Conservation (phyloP, 306 rosid species). For the Corylus heterophylla region DNA sequence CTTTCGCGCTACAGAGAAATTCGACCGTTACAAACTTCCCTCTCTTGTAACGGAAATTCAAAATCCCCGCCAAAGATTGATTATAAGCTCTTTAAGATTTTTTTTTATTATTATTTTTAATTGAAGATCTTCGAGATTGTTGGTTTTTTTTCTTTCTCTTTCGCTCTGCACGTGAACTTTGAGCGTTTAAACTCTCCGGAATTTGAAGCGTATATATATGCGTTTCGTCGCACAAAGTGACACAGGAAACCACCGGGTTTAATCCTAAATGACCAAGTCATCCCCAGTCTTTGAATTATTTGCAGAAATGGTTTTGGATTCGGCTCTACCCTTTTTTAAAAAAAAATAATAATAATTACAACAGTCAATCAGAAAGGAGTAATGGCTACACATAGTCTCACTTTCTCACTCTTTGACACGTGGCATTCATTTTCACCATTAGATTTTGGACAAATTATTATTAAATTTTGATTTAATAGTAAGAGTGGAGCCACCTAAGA, state of each 20-base stretch:
- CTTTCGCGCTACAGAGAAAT: background rate
- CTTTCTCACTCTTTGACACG: no score
- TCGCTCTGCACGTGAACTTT: background rate
- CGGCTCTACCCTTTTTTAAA: no score
- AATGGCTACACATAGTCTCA: no score
- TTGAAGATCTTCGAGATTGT: background rate
- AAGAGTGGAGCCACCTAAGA: no score
- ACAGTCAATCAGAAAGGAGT: no score
- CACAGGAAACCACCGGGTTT: background rate
- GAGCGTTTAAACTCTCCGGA: background rate
- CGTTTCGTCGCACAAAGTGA: background rate
- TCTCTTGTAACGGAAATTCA: slow-evolving; percentile 15
- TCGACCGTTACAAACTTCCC: slow-evolving; percentile 5
- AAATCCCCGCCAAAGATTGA: slow-evolving; percentile 6
- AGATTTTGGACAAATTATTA: no score
- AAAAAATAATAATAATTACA: no score
- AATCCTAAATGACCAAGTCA: background rate
- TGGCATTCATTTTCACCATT: no score
- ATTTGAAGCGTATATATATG: background rate
- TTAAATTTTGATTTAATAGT: no score
- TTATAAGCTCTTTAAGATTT: background rate
- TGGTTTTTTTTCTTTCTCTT: background rate
- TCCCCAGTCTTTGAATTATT: slow-evolving; percentile 9
- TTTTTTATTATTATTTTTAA: no score
- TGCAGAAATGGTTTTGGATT: slow-evolving; percentile 9